These are phyloP conservation scores for Solanum hybrid DNA, from an alignment of 305 asterid genomes.

Conservation along the genomic window DNA sequence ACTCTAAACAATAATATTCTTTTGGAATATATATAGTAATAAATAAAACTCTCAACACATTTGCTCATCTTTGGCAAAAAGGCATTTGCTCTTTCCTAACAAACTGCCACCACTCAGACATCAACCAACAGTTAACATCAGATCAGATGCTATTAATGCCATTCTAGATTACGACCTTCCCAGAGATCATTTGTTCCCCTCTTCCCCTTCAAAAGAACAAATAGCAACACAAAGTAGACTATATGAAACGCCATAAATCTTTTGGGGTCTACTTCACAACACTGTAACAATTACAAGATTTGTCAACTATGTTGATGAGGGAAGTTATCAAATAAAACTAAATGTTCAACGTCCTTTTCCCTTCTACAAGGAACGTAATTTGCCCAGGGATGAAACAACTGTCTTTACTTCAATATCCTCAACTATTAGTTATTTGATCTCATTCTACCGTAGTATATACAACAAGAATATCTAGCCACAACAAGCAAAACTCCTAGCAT, in stretches of 20 bases:
- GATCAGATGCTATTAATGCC: background rate
- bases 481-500: background rate
- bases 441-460: constrained; percentile 8
- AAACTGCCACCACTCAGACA: background rate
- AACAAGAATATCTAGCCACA: background rate
- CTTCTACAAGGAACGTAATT: background rate
- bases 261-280: background rate
- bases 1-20: background rate
- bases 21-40: background rate
- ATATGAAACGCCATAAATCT: background rate
- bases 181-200: background rate
- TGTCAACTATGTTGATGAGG: background rate
- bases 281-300: background rate
- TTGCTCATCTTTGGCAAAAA: background rate
- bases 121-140: background rate
- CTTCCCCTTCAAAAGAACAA: background rate
- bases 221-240: background rate
- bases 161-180: background rate
- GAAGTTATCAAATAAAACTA: background rate
- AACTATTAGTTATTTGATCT: background rate
- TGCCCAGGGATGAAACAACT: background rate
- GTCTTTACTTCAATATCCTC: background rate
- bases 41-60: background rate
- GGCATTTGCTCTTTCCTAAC: background rate
- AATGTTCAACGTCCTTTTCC: background rate